phyloP scores from a whole-genome alignment of 2,329 filamentous ascomycete species.

The Fusarium mexicanum region DNA sequence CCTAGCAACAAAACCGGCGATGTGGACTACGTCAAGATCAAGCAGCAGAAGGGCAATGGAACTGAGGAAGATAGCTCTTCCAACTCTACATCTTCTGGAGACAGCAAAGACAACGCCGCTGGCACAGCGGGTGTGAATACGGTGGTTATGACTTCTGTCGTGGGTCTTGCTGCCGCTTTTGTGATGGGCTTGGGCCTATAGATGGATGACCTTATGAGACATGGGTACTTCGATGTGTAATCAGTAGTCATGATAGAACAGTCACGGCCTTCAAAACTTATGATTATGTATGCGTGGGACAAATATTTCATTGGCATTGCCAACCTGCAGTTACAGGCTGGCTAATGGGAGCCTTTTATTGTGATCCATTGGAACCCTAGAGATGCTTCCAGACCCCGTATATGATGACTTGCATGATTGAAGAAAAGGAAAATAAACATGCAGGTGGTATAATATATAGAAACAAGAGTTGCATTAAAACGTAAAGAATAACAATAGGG shows the following conservation, averaged over 20 bases:
- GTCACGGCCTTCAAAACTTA: slow-evolving; percentile 18
- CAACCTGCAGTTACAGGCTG: neutral
- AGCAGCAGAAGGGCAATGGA: slow-evolving; percentile 41
- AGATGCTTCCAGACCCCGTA: neutral
- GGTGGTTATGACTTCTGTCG: slow-evolving; percentile 47
- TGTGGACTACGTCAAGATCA: slow-evolving; percentile 56
- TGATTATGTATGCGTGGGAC: slow-evolving; percentile 14
- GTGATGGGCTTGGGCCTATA: slow-evolving; percentile 51
- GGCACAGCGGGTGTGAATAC: slow-evolving; percentile 37
- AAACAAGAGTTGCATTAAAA: neutral
- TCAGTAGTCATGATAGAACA: slow-evolving; percentile 7
- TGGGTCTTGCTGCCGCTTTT: slow-evolving; percentile 52
- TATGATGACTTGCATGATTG: neutral
- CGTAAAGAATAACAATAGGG: slow-evolving; percentile 26
- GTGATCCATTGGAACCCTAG: neutral
- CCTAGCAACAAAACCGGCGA: slow-evolving; percentile 50
- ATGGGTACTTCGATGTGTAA: slow-evolving; percentile 5
- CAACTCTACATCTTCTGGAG: slow-evolving; percentile 20
- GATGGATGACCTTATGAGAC: neutral
- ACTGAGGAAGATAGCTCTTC: slow-evolving; percentile 32
- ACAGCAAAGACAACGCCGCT: slow-evolving; percentile 38
- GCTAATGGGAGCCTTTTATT: neutral
- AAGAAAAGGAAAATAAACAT: neutral
- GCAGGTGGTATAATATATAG: neutral
- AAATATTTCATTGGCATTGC: neutral